phyloP scores from a whole-genome alignment of 2,329 filamentous ascomycete species.

The Trichoderma koningiopsis region DNA sequence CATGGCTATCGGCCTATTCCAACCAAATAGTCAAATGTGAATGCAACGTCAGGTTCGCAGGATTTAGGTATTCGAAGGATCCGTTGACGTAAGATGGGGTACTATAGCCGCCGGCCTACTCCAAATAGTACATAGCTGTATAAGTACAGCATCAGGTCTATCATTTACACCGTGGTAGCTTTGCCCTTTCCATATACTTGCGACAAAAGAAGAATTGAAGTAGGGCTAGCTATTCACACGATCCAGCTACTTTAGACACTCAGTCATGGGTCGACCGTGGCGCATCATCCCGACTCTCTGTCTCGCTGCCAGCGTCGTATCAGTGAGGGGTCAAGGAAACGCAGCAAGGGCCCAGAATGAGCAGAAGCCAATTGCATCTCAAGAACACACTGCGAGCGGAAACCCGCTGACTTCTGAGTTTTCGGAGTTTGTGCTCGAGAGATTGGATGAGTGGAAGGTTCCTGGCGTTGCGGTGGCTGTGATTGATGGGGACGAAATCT shows the following conservation, averaged over 20 bases:
- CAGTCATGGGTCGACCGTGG: not conserved
- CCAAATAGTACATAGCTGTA: not conserved
- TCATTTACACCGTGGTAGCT: not conserved
- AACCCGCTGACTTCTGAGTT: conserved; percentile 24
- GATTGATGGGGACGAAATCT: conserved; percentile 34
- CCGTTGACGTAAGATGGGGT: conserved; percentile 7
- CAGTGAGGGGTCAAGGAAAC: not conserved
- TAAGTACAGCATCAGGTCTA: not conserved
- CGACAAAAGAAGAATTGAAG: too few relatives aligned
- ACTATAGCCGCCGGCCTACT: not conserved
- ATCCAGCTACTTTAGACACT: not conserved
- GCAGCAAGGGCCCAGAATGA: not conserved
- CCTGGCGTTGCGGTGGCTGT: conserved; percentile 39
- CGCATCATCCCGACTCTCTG: not conserved
- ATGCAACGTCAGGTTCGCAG: not conserved
- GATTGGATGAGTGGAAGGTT: conserved; percentile 25
- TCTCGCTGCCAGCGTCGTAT: not conserved
- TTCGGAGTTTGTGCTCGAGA: conserved; percentile 12
- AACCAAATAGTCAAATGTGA: not conserved
- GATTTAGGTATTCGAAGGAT: not conserved
- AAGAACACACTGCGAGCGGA: not conserved
- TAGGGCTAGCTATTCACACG: not conserved
- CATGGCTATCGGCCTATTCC: not conserved
- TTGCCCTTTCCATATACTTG: not conserved
- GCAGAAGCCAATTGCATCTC: conserved; percentile 1